Evolutionary conservation across 2,329 filamentous ascomycete genomes (phyloP), one percentile per base, ranked within the genome.

Genomic region (Cadophora luteo-olivacea): DNA sequence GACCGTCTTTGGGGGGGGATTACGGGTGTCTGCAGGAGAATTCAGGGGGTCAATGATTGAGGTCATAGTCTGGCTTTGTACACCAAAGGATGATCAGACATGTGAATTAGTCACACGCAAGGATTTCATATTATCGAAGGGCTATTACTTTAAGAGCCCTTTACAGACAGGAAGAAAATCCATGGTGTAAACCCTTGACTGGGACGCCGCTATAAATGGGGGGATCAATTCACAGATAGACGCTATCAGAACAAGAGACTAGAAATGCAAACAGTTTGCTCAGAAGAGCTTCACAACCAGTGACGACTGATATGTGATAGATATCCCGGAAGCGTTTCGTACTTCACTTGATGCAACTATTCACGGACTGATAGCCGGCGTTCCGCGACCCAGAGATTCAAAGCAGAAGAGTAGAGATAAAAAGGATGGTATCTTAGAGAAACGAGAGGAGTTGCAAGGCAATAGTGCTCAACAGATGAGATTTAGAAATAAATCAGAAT

Each of bases 11-110:
- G 32, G 41, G 32, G 14, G 14, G 12, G 55, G 66, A 69, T 67
- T 29, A 25, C 62, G 69, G 71, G 38, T 69, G 69, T 69, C 71
- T 66, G 69, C 71, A 73, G 68, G 22, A 45, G 48, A 64, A 57
- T 54, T 25, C 22, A 57, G 5, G 36, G 45, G 19, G 38, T 36
- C n/a, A 54, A 68, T 36, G 16, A 63, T 33, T 64, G 24, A 32
- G 9, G 57, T 36, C 41, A 25, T 64, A 45, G 65, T 70, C 64
- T 7, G 58, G 19, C 71, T 72, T 71, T 70, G 60, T 70, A 58
- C 19, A 36, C 6, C 41, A 24, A 29, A 63, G 5, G 33, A 54
- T 22, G 5, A 65, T 54, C 49, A 33, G 32, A 57, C 11, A 33
- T 45, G 41, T 45, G 41, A 19, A 16, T 45, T 45, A 2, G 12